Conservation (phyloP, 148 eudicot genomes). For the Limonium bicolor region DNA sequence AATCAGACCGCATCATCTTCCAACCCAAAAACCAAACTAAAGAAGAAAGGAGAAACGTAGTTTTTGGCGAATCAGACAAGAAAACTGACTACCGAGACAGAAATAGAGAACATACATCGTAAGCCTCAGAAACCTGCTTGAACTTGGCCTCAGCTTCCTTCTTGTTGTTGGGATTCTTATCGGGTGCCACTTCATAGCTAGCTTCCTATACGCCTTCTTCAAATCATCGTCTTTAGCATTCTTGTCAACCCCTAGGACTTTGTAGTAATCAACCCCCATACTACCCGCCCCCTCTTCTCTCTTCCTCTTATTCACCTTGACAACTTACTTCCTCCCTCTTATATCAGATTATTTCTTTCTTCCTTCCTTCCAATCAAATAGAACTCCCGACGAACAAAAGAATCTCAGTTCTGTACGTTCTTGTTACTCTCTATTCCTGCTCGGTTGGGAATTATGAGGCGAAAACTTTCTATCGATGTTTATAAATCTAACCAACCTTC, state of each 20-base stretch:
- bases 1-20: background rate
- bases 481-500: too few relatives aligned
- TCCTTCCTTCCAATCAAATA: too few relatives aligned
- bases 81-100: background rate
- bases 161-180: slow-evolving; percentile 40
- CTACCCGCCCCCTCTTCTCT: slow-evolving; percentile 5
- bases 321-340: background rate
- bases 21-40: background rate
- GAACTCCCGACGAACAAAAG: too few relatives aligned
- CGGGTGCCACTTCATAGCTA: slow-evolving; percentile 63
- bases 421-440: too few relatives aligned
- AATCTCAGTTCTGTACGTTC: too few relatives aligned
- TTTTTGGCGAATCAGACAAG: background rate
- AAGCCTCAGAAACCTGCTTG: slow-evolving; percentile 62
- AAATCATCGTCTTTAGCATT: slow-evolving; percentile 49
- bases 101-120: slow-evolving; percentile 25
- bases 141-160: slow-evolving; percentile 51
- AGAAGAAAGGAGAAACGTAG: background rate
- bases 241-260: slow-evolving; percentile 31
- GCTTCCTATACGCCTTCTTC: slow-evolving; percentile 52
- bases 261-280: slow-evolving; percentile 59
- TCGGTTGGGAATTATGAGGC: too few relatives aligned
- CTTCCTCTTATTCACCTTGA: slow-evolving; percentile 12
- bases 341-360: too few relatives aligned
- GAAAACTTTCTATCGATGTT: too few relatives aligned